Conservation (phyloP, 768 basidiomycete species). For the Amylocystis lapponica region DNA sequence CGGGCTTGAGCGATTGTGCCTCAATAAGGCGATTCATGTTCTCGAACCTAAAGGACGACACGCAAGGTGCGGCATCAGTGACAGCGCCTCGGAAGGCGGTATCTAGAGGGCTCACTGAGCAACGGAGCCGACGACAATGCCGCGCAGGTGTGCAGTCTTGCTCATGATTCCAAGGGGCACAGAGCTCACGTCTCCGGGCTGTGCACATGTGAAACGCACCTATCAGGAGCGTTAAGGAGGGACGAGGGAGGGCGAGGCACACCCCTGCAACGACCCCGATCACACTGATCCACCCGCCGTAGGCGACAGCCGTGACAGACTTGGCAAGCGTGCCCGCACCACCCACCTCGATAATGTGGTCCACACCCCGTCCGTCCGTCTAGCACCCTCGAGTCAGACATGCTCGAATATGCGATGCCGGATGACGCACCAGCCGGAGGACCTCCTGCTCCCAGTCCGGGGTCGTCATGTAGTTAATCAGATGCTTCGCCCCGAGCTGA, state of each 20-base stretch:
- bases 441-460: constrained; percentile 52
- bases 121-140: constrained; percentile 48
- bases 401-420: neutral
- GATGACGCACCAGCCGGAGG: constrained; percentile 35
- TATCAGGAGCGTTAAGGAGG: too few relatives aligned
- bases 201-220: too few relatives aligned
- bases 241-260: constrained; percentile 18
- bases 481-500: constrained; percentile 47
- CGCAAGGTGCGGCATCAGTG: neutral
- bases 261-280: constrained; percentile 44
- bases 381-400: constrained; percentile 12
- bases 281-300: constrained; percentile 40
- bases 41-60: constrained; percentile 34
- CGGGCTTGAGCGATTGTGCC: constrained; percentile 41
- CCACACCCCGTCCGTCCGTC: constrained; percentile 25
- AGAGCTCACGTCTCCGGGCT: constrained; percentile 3
- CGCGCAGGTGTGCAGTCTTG: constrained; percentile 33
- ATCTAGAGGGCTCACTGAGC: constrained; percentile 37
- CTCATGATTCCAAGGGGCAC: constrained; percentile 6
- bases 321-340: constrained; percentile 44
- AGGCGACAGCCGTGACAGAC: constrained; percentile 32
- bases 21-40: constrained; percentile 45
- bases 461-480: constrained; percentile 58
- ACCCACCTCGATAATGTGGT: constrained; percentile 45
- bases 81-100: neutral